Conservation (phyloP, 2,329 filamentous ascomycete genomes). For the Penicillium sp. region DNA sequence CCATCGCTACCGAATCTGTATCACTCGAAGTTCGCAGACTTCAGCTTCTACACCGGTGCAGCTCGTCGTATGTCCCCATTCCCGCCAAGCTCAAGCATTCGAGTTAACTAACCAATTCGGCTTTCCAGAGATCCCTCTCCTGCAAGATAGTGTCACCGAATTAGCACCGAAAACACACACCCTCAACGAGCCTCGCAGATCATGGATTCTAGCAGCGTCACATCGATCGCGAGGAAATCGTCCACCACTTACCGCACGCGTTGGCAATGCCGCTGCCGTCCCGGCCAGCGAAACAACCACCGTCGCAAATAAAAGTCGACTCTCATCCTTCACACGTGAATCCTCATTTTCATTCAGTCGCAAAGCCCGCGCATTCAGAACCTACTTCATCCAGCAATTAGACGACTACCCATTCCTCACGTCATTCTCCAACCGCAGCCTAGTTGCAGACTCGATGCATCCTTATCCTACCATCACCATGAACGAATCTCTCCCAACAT, state of each 20-base stretch:
- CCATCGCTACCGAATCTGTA: constrained; percentile 35
- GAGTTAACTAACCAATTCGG: constrained; percentile 3
- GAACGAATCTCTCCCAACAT: constrained; percentile 16
- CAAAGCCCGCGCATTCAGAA: constrained; percentile 33
- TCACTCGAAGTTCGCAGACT: constrained; percentile 31
- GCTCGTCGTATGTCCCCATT: constrained; percentile 28
- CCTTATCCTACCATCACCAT: constrained; percentile 11
- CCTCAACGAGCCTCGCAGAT: constrained; percentile 9
- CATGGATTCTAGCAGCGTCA: constrained; percentile 16
- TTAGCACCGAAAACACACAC: constrained; percentile 9
- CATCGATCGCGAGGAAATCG: constrained; percentile 21
- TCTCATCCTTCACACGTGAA: constrained; percentile 16
- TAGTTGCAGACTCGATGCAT: constrained; percentile 4
- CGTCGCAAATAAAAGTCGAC: constrained; percentile 21
- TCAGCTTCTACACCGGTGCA: constrained; percentile 23
- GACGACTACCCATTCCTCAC: constrained; percentile 29
- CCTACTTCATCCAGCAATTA: constrained; percentile 31
- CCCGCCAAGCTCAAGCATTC: background rate
- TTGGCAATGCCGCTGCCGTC: constrained; percentile 7
- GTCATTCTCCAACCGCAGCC: constrained; percentile 23
- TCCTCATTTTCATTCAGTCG: constrained; percentile 29
- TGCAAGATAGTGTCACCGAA: constrained; percentile 24
- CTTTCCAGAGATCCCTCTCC: constrained; percentile 27
- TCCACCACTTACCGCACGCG: constrained; percentile 12
- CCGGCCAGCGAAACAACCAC: constrained; percentile 21